Percentiles rank a stretch among this genome's conserved stretches.
These are phyloP conservation scores for Rhodotorula sp. DNA, from an alignment of 1,284 basidiomycete species.

Conservation along the genomic window DNA sequence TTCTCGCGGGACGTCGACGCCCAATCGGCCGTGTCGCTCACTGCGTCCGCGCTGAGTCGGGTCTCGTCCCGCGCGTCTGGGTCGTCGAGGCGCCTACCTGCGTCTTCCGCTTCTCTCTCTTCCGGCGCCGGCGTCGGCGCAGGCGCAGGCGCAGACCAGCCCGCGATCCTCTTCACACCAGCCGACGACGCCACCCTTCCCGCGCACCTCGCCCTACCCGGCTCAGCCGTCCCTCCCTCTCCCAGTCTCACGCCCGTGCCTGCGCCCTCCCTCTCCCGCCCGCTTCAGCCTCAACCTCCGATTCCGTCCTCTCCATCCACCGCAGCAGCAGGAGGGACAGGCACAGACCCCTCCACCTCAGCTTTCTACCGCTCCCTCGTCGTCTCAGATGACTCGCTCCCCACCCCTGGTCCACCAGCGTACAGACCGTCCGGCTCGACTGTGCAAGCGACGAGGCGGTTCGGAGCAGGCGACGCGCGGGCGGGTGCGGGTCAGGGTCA, in stretches of 20 bases:
- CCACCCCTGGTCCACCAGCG: constrained; percentile 35
- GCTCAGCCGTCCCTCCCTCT: neutral
- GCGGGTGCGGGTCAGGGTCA: neutral
- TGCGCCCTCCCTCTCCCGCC: neutral
- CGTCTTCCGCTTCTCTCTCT: neutral
- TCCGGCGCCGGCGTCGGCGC: too few relatives aligned
- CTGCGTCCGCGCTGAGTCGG: constrained; percentile 15
- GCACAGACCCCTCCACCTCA: neutral
- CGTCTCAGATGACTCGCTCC: constrained; percentile 19
- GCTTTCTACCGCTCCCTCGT: constrained; percentile 7
- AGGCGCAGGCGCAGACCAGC: neutral
- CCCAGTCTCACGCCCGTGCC: neutral
- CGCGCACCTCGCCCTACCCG: constrained; percentile 13
- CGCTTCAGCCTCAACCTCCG: neutral
- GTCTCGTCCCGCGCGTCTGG: neutral
- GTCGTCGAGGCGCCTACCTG: neutral
- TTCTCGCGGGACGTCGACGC: constrained; percentile 16
- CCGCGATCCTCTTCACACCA: constrained; percentile 25
- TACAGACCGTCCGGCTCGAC: constrained; percentile 28
- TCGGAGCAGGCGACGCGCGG: neutral
- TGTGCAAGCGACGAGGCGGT: constrained; percentile 1
- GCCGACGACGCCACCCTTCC: constrained; percentile 24
- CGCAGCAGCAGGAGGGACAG: neutral
- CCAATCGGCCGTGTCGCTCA: constrained; percentile 5
- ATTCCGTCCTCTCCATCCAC: neutral